Evolutionary conservation across 2,329 filamentous ascomycete genomes (phyloP).

Genomic region (Chaetoscypha palmicola): DNA sequence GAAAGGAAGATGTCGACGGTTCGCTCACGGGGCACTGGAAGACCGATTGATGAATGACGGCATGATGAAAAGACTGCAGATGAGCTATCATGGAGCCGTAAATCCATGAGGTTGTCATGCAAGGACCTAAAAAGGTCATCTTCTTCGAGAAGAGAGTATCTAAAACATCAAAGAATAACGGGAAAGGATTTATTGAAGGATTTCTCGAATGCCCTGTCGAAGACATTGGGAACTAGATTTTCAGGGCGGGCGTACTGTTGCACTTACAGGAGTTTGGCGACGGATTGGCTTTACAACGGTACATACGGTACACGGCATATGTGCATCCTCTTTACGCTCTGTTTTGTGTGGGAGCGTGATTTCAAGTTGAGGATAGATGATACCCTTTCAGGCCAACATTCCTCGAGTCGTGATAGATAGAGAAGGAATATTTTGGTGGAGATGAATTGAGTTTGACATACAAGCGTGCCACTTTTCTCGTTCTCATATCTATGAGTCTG

Average conservation of each 20-base stretch:
- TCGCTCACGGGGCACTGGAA: constrained; percentile 81
- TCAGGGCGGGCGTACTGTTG: constrained; percentile 5
- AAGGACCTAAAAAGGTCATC: no score
- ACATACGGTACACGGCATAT: constrained; percentile 7
- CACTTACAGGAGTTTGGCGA: constrained; percentile 6
- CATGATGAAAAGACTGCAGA: no score
- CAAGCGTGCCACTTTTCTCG: neutral
- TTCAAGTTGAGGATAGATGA: constrained; percentile 10
- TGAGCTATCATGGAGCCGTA: no score
- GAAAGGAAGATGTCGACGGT: constrained; percentile 71
- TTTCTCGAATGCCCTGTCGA: neutral
- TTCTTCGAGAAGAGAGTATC: no score
- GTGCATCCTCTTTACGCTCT: neutral
- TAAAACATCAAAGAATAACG: neutral
- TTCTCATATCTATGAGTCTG: no score
- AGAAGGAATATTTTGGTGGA: neutral
- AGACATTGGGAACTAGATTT: neutral
- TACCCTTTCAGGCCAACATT: constrained; percentile 6
- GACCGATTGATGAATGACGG: constrained; percentile 59
- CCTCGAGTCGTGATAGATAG: neutral
- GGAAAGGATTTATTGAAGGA: constrained; percentile 1
- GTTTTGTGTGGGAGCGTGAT: constrained; percentile 1
- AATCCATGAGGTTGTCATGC: no score
- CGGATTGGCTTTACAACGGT: neutral
- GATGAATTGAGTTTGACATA: neutral